Percentiles rank a stretch among this genome's conserved stretches.
Conservation (phyloP, 257 asterid species). For the Nicotiana benthamiana region DNA sequence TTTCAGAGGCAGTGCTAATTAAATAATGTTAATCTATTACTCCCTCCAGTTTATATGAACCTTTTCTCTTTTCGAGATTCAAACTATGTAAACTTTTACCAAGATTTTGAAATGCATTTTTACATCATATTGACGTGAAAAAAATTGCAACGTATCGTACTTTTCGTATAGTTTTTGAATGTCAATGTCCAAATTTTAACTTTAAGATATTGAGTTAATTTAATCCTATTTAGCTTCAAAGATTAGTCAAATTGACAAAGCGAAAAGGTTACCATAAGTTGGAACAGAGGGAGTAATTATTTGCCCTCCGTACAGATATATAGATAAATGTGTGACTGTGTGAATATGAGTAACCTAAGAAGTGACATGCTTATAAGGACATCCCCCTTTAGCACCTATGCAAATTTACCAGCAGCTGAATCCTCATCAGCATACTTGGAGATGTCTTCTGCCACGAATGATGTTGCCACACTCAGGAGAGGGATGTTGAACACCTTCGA, state of each 20-base stretch:
- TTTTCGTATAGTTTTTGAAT: no score
- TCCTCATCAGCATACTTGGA: slow-evolving; percentile 18
- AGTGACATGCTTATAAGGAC: neutral
- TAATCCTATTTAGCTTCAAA: no score
- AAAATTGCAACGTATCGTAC: no score
- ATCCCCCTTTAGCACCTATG: neutral
- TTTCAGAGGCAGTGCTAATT: neutral
- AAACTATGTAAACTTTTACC: no score
- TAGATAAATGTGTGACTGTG: neutral
- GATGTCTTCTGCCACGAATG: slow-evolving; percentile 46
- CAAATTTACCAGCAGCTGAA: slow-evolving; percentile 19
- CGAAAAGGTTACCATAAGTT: no score
- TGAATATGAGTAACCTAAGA: neutral
- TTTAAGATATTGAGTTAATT: no score
- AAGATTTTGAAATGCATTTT: no score
- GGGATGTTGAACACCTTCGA: slow-evolving; percentile 46
- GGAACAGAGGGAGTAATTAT: neutral
- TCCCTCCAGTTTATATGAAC: no score
- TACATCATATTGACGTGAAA: no score
- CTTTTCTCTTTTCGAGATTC: no score
- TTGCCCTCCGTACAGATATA: neutral
- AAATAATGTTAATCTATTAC: neutral
- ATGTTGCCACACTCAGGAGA: slow-evolving; percentile 41
- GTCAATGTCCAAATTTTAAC: no score
- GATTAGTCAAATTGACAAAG: no score